Percentiles rank a stretch among this genome's conserved stretches.
These are phyloP conservation scores for Cyphellophora attinorum DNA, from an alignment of 2,329 filamentous ascomycete genomes.

Conservation along the genomic window DNA sequence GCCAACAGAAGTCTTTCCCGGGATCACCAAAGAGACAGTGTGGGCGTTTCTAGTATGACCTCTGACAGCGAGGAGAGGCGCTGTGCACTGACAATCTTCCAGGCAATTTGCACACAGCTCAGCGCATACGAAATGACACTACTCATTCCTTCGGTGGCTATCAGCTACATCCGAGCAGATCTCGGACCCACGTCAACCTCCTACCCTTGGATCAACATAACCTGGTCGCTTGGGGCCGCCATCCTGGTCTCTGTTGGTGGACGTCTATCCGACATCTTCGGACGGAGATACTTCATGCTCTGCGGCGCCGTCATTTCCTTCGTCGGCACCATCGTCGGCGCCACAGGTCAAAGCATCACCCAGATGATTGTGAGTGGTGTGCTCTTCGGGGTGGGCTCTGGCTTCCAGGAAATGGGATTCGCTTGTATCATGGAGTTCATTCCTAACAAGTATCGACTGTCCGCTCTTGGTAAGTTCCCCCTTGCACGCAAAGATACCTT, in stretches of 20 bases:
- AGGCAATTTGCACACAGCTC: constrained; percentile 9
- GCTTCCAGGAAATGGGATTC: constrained; percentile 30
- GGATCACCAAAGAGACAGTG: background rate
- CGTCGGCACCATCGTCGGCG: constrained; percentile 28
- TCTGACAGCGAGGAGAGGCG: too few species aligned
- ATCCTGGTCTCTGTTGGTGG: constrained; percentile 22
- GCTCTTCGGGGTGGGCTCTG: constrained; percentile 27
- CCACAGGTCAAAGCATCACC: constrained; percentile 26
- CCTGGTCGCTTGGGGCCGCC: constrained; percentile 7
- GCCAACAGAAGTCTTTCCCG: background rate
- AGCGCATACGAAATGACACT: constrained; percentile 8
- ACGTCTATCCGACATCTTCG: constrained; percentile 27
- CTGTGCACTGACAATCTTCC: too few species aligned
- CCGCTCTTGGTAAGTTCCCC: constrained; percentile 24
- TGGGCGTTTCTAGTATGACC: background rate
- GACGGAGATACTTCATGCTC: constrained; percentile 26
- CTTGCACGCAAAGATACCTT: too few species aligned
- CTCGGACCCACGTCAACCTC: constrained; percentile 6
- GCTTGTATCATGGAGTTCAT: constrained; percentile 31
- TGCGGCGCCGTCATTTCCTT: constrained; percentile 23
- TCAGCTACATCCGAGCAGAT: constrained; percentile 7
- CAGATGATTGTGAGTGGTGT: constrained; percentile 28
- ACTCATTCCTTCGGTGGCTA: constrained; percentile 6
- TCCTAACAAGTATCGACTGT: constrained; percentile 27
- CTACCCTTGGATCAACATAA: constrained; percentile 8